phyloP scores from a whole-genome alignment of 2,329 filamentous ascomycete species.

The Cordyceps tenuipes region DNA sequence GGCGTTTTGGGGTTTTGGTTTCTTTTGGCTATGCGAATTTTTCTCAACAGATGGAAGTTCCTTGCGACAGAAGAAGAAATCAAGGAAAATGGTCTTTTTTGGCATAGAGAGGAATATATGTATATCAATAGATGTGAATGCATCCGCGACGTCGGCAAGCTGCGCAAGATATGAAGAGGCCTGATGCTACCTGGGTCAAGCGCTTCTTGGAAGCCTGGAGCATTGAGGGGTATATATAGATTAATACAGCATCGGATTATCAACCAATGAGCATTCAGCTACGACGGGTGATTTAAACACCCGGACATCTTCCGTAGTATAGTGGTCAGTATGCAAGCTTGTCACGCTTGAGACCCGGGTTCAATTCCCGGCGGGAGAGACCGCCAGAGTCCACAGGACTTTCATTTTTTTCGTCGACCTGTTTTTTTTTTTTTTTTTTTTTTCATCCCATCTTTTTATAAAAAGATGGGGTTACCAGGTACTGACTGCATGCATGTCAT shows the following conservation, averaged over 20 bases:
- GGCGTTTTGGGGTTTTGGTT: background rate
- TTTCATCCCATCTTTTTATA: too few species aligned
- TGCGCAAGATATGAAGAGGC: background rate
- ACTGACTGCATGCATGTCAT: too few species aligned
- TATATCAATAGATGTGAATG: background rate
- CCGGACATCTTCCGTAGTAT: constrained; percentile 8
- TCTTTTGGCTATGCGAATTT: background rate
- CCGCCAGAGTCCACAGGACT: constrained; percentile 7
- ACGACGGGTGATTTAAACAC: constrained; percentile 6
- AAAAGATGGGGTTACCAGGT: too few species aligned
- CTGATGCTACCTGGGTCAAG: too few species aligned
- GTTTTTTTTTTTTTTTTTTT: too few species aligned
- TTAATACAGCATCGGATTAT: background rate
- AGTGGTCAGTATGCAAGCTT: constrained; percentile 7
- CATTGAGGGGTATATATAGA: background rate
- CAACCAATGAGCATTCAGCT: constrained; percentile 11
- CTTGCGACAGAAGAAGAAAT: background rate
- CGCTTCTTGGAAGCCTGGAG: too few species aligned
- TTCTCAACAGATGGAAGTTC: background rate
- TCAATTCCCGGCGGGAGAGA: constrained; percentile 8
- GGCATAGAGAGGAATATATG: background rate
- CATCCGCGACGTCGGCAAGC: background rate
- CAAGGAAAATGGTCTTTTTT: background rate
- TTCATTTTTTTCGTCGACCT: background rate
- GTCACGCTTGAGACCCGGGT: constrained; percentile 6